Evolutionary conservation across 2,329 filamentous ascomycete genomes (phyloP).

Genomic region (Myriosclerotinia scirpicola): DNA sequence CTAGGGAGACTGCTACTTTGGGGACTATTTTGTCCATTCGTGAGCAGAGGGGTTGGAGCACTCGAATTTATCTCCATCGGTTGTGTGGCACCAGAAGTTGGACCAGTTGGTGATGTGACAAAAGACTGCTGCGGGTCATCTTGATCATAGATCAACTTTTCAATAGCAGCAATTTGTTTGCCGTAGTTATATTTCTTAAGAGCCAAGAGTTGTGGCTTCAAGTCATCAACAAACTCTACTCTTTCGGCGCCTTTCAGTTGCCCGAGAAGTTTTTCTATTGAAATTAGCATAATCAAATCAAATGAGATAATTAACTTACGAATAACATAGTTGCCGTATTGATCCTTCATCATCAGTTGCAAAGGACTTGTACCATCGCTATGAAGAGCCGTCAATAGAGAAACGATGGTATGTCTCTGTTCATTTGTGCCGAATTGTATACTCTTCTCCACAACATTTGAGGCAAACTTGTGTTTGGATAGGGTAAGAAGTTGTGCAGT

Average conservation of each 20-base stretch:
- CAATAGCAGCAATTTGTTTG: conserved; percentile 66
- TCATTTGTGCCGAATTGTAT: conserved; percentile 68
- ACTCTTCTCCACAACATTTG: conserved; percentile 95
- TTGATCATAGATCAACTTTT: conserved; percentile 51
- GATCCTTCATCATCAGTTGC: conserved; percentile 78
- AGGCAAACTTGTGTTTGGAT: conserved; percentile 95
- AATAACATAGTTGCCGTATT: conserved; percentile 94
- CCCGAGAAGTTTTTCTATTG: conserved; percentile 75
- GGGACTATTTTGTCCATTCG: conserved; percentile 67
- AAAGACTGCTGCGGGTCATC: conserved; percentile 24
- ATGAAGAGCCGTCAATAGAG: conserved; percentile 58
- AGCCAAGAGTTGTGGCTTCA: conserved; percentile 60
- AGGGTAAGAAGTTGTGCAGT: conserved; percentile 68
- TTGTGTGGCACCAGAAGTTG: conserved; percentile 38
- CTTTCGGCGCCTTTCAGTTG: conserved; percentile 61
- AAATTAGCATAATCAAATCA: conserved; percentile 18
- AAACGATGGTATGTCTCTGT: conserved; percentile 69
- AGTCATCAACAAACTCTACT: conserved; percentile 59
- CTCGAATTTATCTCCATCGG: conserved; percentile 51
- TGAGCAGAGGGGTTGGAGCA: conserved; percentile 64
- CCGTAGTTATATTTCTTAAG: conserved; percentile 65
- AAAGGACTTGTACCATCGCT: conserved; percentile 69
- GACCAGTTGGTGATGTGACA: conserved; percentile 27
- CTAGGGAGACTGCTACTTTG: conserved; percentile 66
- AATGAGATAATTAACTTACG: conserved; percentile 61